Conservation (phyloP, 331 rosid species). For the Prunus yedoensis region DNA sequence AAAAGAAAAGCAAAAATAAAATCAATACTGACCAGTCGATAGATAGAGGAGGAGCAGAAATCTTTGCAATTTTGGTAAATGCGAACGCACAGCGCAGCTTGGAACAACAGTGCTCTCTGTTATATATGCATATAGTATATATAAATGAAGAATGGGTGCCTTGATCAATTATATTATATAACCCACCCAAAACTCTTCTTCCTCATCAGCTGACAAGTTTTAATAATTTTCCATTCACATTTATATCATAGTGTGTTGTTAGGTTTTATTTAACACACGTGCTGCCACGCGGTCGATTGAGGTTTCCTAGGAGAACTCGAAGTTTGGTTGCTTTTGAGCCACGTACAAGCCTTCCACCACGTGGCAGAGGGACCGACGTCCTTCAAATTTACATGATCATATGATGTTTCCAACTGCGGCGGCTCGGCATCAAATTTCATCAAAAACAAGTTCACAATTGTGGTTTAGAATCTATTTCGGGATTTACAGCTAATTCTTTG, state of each 20-base stretch:
- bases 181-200: too few species aligned
- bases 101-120: too few species aligned
- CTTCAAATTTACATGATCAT: not conserved
- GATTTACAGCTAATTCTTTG: not conserved
- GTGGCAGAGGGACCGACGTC: not conserved
- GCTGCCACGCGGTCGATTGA: not conserved
- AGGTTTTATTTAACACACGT: conserved; percentile 7
- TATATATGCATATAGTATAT: too few species aligned
- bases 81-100: too few species aligned
- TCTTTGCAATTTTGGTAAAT: too few species aligned
- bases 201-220: too few species aligned
- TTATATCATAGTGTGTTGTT: not conserved
- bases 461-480: conserved; percentile 14
- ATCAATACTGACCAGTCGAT: too few species aligned
- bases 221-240: not conserved
- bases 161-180: too few species aligned
- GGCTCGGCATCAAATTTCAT: not conserved
- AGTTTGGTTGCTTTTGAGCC: conserved; percentile 20
- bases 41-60: too few species aligned
- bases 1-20: too few species aligned
- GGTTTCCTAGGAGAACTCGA: conserved; percentile 3
- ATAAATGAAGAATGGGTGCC: too few species aligned
- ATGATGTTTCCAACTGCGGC: not conserved
- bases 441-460: not conserved
- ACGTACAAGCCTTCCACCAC: conserved; percentile 18